A percentile compares a stretch with the other conserved stretches of the same genome.
Evolutionary conservation across 129 eudicot species (phyloP).

Genomic region (Saussurea involucrata): DNA sequence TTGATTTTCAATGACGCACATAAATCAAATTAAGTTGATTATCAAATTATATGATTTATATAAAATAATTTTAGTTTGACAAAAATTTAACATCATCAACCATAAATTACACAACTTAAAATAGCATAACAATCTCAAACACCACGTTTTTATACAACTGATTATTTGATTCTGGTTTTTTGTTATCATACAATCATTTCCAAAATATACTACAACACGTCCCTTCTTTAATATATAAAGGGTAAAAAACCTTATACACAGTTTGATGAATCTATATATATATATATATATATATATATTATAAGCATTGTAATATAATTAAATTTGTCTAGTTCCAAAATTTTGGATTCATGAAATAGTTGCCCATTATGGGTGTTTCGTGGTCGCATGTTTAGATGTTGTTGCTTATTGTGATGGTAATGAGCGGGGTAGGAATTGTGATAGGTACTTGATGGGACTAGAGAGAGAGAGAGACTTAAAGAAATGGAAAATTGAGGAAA

Average conservation of each 20-base stretch:
- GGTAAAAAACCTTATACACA: no score
- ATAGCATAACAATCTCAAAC: not conserved
- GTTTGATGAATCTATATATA: no score
- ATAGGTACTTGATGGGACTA: not conserved
- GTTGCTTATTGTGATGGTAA: not conserved
- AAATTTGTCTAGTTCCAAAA: not conserved
- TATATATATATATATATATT: no score
- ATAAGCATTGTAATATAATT: not conserved
- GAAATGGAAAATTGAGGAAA: no score
- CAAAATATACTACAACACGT: not conserved
- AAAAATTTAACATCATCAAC: not conserved
- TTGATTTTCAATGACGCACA: no score
- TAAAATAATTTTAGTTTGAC: not conserved
- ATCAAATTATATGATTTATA: no score
- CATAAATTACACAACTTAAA: not conserved
- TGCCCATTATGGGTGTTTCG: not conserved
- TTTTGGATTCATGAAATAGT: not conserved
- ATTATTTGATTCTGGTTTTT: not conserved
- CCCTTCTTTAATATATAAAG: not conserved
- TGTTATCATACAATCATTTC: not conserved
- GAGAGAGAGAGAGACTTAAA: no score
- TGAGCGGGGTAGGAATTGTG: not conserved
- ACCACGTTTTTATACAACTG: not conserved
- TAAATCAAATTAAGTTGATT: not conserved
- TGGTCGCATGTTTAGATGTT: not conserved